Evolutionary conservation across 208 protist species (phyloP), one percentile per base, ranked within the genome.

Genomic region (Crithidia bombi): DNA sequence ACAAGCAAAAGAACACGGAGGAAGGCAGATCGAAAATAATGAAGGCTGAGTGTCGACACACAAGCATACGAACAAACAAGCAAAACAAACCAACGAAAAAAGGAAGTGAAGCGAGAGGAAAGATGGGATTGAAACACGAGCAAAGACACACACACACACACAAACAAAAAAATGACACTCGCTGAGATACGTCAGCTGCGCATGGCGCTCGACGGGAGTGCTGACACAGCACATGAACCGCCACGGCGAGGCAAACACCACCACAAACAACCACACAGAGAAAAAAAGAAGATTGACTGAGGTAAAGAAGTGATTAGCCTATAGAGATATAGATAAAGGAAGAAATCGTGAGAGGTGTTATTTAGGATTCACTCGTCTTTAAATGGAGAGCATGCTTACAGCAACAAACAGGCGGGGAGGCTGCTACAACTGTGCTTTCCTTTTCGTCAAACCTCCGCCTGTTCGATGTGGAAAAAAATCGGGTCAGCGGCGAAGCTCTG

Each of bases 401-500:
- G 50, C 50, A 55, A 36, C 10, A 55, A 3, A 3, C 3, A 19
- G 19, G 17, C 11, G 43, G 21, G 7, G 14, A 47, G 9, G 12
- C 36, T 15, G 36, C 9, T 41, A 12, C 36, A 12, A 41, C 9
- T 41, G 36, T 41, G 36, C 36, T 6, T 41, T 6, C 6, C 9
- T 41, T 6, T 41, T 6, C 12, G 36, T 21, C 5, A 38, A 23
- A n/a, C n/a, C n/a, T n/a, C n/a, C n/a, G n/a, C n/a, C n/a, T n/a
- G n/a, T n/a, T n/a, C n/a, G n/a, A n/a, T n/a, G n/a, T n/a, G 25
- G 9, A n/a, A 11, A 44, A 25, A 39, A 25, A n/a, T 35, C 35
- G 6, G 23, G 23, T 73, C 46, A 85, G 44, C 75, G 65, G 56
- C 83, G 79, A 19, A 89, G 61, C 23, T 52, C 49, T 25, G 69